Evolutionary conservation across 1,284 basidiomycete genomes (phyloP).

Genomic region (Cystobasidiaceae sp.): DNA sequence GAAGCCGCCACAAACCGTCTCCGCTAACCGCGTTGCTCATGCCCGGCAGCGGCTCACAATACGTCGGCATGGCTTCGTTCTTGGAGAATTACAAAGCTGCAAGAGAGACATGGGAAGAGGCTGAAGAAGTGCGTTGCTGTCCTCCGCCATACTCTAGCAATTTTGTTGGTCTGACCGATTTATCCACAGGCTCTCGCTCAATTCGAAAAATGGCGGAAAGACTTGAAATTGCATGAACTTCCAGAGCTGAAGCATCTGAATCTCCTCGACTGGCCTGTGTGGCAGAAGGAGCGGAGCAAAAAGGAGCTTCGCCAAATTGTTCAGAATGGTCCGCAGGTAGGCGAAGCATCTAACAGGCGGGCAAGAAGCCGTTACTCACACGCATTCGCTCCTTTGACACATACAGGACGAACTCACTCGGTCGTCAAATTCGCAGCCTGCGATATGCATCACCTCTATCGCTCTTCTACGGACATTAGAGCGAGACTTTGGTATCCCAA

Average conservation of each 20-base stretch:
- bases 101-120: slow-evolving; percentile 41
- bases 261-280: slow-evolving; percentile 28
- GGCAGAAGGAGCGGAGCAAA: slow-evolving; percentile 32
- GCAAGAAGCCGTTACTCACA: not conserved
- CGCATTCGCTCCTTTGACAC: not conserved
- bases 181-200: slow-evolving; percentile 26
- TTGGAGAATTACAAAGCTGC: slow-evolving; percentile 35
- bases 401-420: slow-evolving; percentile 42
- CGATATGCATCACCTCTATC: slow-evolving; percentile 44
- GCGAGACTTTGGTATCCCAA: slow-evolving; percentile 34
- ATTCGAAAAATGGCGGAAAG: slow-evolving; percentile 31
- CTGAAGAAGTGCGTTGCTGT: slow-evolving; percentile 37
- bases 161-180: not conserved
- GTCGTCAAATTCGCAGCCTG: slow-evolving; percentile 43
- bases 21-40: slow-evolving; percentile 37
- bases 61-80: slow-evolving; percentile 39
- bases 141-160: not conserved
- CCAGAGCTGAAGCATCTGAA: slow-evolving; percentile 31
- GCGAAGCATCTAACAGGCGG: not conserved
- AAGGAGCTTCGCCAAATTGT: slow-evolving; percentile 31
- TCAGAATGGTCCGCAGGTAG: slow-evolving; percentile 25
- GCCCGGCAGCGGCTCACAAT: slow-evolving; percentile 44
- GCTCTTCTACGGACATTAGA: slow-evolving; percentile 42
- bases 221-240: slow-evolving; percentile 31
- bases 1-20: not conserved